Evolutionary conservation across 768 basidiomycete genomes (phyloP), one percentile per base, ranked within the genome.

Genomic region (Mycena rebaudengoi): DNA sequence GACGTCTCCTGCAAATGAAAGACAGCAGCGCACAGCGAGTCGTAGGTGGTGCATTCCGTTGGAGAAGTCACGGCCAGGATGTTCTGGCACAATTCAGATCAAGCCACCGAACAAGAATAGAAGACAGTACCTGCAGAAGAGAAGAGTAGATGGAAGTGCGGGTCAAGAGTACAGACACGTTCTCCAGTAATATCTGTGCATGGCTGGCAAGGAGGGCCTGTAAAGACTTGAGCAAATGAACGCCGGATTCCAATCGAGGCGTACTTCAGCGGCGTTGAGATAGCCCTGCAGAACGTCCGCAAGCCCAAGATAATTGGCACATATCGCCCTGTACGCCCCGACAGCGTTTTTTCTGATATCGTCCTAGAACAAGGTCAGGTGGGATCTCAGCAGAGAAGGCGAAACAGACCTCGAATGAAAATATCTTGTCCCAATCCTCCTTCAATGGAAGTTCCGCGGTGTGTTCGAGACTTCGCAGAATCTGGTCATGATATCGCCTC

Each of bases 321-420:
- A 78, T 29, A 79, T 69, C 0, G 77, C 74, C n/a, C 76, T 75
- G 51, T 82, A 82, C 7, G 78, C 74, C 20, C 70, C 69, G 3
- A 75, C 71, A 20, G 77, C 73, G 18, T 71, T 74, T 25, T 74
- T 74, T 10, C 71, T 70, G 7, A 73, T 66, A 4, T 60, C 45
- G 43, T 54, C 37, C 62, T 64, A 43, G 48, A 20, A 53, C 16
- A 7, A 52, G 6, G 16, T 30, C 14, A 46, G 16, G 5, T 29
- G 2, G 13, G 16, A 8, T 3, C 16, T 8, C 23, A 13, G 21
- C 11, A 30, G 28, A n/a, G 20, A 28, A 40, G 62, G 18, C 20
- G 14, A 32, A 28, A 28, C 56, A 16, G 44, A 70, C 69, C 60
- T 70, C 71, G 25, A 71, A 66, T 26, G 56, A 62, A 43, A 75